Conservation (phyloP, 345 rosid genomes). For the Sapria himalayana region DNA sequence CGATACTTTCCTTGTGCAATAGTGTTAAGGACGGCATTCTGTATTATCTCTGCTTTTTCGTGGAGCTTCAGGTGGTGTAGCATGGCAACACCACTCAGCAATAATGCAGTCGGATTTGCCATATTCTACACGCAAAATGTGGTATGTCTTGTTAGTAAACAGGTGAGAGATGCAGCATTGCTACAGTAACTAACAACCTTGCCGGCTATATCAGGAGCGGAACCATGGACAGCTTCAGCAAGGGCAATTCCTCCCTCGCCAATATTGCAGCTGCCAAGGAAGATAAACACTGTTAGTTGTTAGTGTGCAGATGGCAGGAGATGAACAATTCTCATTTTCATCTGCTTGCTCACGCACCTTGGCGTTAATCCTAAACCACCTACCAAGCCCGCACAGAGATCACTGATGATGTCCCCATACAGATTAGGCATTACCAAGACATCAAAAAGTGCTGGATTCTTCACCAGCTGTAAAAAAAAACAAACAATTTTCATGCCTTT, state of each 20-base stretch:
- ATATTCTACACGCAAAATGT: conserved; percentile 36
- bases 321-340: conserved; percentile 1
- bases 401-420: conserved; percentile 96
- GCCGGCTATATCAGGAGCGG: conserved; percentile 99
- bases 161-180: no score
- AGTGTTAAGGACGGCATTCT: conserved; percentile 59
- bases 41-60: conserved; percentile 73
- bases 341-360: no score
- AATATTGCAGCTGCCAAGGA: conserved; percentile 68
- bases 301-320: neutral
- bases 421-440: conserved; percentile 99
- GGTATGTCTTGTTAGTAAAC: no score
- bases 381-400: conserved; percentile 82
- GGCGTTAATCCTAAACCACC: conserved; percentile 99
- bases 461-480: conserved; percentile 59
- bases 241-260: conserved; percentile 98
- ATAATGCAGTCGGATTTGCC: conserved; percentile 96
- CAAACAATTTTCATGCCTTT: conserved; percentile 3
- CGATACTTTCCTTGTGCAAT: conserved; percentile 77
- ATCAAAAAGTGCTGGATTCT: conserved; percentile 93
- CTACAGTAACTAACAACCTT: no score
- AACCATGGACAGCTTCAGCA: conserved; percentile 99
- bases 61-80: conserved; percentile 61
- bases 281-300: conserved; percentile 6
- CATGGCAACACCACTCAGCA: conserved; percentile 68